These are phyloP conservation scores for Phytophthora idaei DNA, from an alignment of 352 stramenopile species.

Conservation along the genomic window DNA sequence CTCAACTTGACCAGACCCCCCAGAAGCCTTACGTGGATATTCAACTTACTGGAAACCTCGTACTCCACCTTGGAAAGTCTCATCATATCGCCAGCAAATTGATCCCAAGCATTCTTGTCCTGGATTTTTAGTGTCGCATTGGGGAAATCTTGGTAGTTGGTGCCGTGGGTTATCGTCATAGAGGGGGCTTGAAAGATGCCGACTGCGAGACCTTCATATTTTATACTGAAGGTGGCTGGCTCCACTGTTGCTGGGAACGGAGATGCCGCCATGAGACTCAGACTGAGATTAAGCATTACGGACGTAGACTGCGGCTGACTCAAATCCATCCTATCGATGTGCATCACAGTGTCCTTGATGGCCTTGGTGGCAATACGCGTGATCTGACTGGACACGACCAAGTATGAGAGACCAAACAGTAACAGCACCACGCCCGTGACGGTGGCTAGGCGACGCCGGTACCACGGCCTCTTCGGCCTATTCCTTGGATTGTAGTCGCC, in stretches of 20 bases:
- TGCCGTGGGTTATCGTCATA: conserved; percentile 60
- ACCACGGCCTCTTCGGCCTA: conserved; percentile 24
- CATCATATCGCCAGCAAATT: conserved; percentile 77
- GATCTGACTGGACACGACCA: conserved; percentile 59
- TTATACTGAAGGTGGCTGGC: conserved; percentile 54
- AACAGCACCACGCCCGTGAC: conserved; percentile 28
- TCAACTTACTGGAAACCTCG: conserved; percentile 53
- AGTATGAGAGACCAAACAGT: conserved; percentile 41
- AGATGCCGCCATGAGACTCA: conserved; percentile 59
- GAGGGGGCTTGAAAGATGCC: conserved; percentile 50
- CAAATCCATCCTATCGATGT: conserved; percentile 64
- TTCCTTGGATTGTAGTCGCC: background rate
- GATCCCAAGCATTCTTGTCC: conserved; percentile 63
- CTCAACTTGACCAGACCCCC: conserved; percentile 57
- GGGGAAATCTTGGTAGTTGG: conserved; percentile 51
- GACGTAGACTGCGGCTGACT: conserved; percentile 36
- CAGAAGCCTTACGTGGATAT: conserved; percentile 58
- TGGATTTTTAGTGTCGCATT: conserved; percentile 60
- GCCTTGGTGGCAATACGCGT: conserved; percentile 56
- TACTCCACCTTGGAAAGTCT: conserved; percentile 45
- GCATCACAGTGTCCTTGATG: conserved; percentile 66
- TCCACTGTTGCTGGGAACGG: conserved; percentile 55
- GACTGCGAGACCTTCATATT: conserved; percentile 44
- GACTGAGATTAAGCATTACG: conserved; percentile 56
- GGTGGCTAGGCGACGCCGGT: conserved; percentile 23